Evolutionary conservation across 768 basidiomycete species (phyloP).

Genomic region (Podaxis sp.): DNA sequence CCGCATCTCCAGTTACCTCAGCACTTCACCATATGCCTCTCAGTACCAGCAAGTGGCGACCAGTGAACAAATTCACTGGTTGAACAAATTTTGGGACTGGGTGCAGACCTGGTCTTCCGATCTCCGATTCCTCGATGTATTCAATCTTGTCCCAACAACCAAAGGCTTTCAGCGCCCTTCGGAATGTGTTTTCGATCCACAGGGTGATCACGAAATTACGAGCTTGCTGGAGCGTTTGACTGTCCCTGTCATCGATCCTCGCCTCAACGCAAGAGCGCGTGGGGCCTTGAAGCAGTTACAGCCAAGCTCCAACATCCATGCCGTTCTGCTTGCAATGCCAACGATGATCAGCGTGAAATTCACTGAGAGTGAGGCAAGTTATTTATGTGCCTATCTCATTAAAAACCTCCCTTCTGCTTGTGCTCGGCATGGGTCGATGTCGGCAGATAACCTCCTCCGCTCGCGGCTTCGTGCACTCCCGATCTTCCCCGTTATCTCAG

Average conservation of each 20-base stretch:
- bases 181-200: conserved; percentile 23
- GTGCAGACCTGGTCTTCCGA: conserved; percentile 20
- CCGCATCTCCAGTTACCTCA: conserved; percentile 26
- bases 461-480: conserved; percentile 19
- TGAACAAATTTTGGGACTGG: conserved; percentile 44
- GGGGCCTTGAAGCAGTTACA: background rate
- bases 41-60: background rate
- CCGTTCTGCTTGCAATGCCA: conserved; percentile 25
- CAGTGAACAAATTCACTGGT: conserved; percentile 24
- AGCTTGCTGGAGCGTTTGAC: conserved; percentile 23
- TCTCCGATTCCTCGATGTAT: conserved; percentile 7
- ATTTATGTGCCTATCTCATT: background rate
- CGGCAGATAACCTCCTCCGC: conserved; percentile 2
- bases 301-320: conserved; percentile 16
- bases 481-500: conserved; percentile 25
- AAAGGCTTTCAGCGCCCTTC: conserved; percentile 22
- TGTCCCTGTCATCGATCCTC: conserved; percentile 28
- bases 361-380: background rate
- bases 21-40: background rate
- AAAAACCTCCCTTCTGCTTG: conserved; percentile 4
- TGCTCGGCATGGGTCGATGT: conserved; percentile 4
- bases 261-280: conserved; percentile 17
- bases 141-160: conserved; percentile 30
- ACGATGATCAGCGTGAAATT: background rate
- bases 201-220: background rate